A percentile compares a stretch with the other conserved stretches of the same genome.
These are phyloP conservation scores for Nephelium lappaceum DNA, from an alignment of 345 rosid species.

Conservation along the genomic window DNA sequence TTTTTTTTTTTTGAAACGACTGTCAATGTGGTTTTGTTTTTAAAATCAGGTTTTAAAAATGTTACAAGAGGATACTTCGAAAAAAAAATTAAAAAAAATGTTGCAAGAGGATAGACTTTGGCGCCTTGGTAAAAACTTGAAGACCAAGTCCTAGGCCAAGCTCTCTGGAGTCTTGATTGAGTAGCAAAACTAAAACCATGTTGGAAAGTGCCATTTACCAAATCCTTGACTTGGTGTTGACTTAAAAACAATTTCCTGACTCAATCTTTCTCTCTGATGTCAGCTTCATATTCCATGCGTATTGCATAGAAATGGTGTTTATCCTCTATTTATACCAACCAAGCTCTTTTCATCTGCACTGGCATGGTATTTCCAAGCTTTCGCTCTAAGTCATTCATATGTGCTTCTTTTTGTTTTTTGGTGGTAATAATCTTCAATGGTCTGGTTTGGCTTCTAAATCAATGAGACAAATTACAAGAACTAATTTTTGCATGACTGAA, in stretches of 20 bases:
- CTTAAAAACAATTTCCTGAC: conserved; percentile 11
- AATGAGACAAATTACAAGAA: too few relatives aligned
- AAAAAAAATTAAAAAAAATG: too few relatives aligned
- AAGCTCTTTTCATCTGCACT: neutral
- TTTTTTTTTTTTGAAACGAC: too few relatives aligned
- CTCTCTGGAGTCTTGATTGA: neutral
- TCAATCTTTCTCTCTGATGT: neutral
- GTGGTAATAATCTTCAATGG: too few relatives aligned
- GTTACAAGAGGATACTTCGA: too few relatives aligned
- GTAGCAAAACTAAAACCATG: neutral
- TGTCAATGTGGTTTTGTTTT: neutral
- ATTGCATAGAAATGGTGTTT: neutral
- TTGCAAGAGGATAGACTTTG: neutral
- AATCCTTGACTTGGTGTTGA: conserved; percentile 9
- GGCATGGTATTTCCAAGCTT: neutral
- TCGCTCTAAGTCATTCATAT: neutral
- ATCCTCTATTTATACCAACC: neutral
- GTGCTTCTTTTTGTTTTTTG: neutral
- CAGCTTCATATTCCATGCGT: neutral
- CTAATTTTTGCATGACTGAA: neutral
- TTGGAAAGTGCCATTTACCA: conserved; percentile 17
- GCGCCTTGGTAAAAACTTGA: neutral
- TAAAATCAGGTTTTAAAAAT: neutral
- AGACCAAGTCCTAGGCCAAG: conserved; percentile 4
- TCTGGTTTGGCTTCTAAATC: too few relatives aligned